Percentiles rank a stretch among this genome's conserved stretches.
Conservation (phyloP, 1,284 basidiomycete genomes). For the Rhodotorula sp. region DNA sequence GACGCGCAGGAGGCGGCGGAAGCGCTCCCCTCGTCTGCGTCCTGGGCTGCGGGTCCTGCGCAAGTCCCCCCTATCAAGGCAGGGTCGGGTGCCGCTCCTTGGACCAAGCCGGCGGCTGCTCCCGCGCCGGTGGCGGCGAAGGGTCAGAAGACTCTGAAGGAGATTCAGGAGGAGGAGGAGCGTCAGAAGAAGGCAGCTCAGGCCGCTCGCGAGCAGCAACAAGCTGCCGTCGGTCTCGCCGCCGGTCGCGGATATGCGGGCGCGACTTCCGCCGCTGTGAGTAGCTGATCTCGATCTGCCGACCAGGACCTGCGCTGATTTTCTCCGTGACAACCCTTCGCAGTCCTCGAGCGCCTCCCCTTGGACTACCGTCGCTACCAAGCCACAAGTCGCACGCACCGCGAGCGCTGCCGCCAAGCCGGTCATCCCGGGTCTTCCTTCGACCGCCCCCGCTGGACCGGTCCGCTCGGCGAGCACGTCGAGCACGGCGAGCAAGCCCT, state of each 20-base stretch:
- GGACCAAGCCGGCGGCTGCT: slow-evolving; percentile 43
- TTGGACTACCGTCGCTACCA: slow-evolving; percentile 38
- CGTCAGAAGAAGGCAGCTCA: slow-evolving; percentile 62
- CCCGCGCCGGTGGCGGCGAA: slow-evolving; percentile 41
- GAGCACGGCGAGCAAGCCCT: slow-evolving; percentile 31
- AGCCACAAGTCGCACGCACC: slow-evolving; percentile 19
- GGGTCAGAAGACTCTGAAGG: slow-evolving; percentile 80
- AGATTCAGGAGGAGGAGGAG: slow-evolving; percentile 98
- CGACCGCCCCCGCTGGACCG: slow-evolving; percentile 38
- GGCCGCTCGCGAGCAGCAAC: slow-evolving; percentile 20
- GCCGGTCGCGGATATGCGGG: slow-evolving; percentile 41
- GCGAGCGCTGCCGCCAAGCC: slow-evolving; percentile 19
- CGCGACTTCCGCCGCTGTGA: slow-evolving; percentile 40
- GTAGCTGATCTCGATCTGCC: neutral
- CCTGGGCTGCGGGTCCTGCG: slow-evolving; percentile 73
- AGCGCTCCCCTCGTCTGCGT: slow-evolving; percentile 57
- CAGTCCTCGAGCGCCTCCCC: slow-evolving; percentile 5
- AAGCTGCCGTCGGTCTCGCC: slow-evolving; percentile 45
- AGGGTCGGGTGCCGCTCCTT: slow-evolving; percentile 44
- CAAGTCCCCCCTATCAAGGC: slow-evolving; percentile 59
- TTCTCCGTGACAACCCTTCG: neutral
- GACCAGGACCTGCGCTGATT: neutral
- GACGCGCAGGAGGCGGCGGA: slow-evolving; percentile 49
- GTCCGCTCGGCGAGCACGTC: slow-evolving; percentile 29
- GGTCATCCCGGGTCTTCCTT: slow-evolving; percentile 34